Base-by-base conservation (phyloP, 345 rosid species). In the Rhizophora apiculata region DNA sequence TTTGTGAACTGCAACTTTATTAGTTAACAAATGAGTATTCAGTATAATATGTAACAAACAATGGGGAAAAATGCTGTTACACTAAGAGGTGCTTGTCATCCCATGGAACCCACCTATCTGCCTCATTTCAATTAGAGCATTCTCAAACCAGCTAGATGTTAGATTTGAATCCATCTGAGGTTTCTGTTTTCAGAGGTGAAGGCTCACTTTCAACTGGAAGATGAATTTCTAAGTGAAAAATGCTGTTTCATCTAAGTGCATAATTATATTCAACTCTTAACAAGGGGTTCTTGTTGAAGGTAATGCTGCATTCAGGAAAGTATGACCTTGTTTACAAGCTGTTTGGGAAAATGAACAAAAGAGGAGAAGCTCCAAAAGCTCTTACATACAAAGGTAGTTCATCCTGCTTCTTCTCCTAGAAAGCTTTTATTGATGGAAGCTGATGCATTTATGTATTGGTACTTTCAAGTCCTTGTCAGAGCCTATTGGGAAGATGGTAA, bases 271-370 rank as follows among this genome's bases (percentile, higher is more conserved):
- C 72, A 68, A 86, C 85, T 65, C 91, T 89, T 78, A 89, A 89
- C 85, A 74, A 80, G 80, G 70, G 66, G 53, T 89, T 65, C 75
- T 85, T 85, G 76, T 82, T 89, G 69, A 79, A 91, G 98, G 97
- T 91, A 70, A 91, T 91, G 98, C 80, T 91, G 76, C 81, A 83
- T 78, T 89, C 93, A 74, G 96, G 96, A 22, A 89, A 89, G 85
- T 87, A 89, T 57, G 90, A 87, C 66, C 78, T 82, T 72, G 98
- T 94, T 62, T 81, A 94, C 29, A 83, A 84, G 59, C 85, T 79
- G 71, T 89, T 88, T 65, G 64, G 66, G 77, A 94, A 87, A 77
- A 89, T 94, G 97, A 87, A 84, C 79, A 82, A 74, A 78, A 85
- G 89, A 36, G 95, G 97, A 22, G 87, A 85, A 77, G 79, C 87